Base-by-base conservation (phyloP, 2,329 filamentous ascomycete species). In the Cercospora berteroae region DNA sequence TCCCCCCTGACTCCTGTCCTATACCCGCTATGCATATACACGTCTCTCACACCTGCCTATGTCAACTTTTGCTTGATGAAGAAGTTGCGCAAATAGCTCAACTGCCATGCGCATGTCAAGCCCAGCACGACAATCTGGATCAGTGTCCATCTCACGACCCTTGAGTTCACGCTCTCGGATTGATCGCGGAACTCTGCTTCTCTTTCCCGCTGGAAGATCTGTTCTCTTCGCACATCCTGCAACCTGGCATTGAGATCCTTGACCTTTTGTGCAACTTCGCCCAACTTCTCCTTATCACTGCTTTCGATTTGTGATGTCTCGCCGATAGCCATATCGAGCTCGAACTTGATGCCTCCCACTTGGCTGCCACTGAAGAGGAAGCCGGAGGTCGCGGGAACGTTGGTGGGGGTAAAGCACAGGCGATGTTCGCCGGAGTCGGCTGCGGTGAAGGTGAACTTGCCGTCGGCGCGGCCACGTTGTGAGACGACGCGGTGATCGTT, bases 61-160 rank as follows among this genome's bases (percentile, higher is more conserved):
- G 95, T 98, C 79, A 99, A 89, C 87, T 99, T 99, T 85, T 98
- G 94, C 87, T 99, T 99, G 85, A 99, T 99, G 84, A 99, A 99
- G 87, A 99, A 99, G 57, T 92, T 91, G 74, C 95, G 88, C 75
- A 99, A 86, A 82, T 99, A 94, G 63, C 93, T 96, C 57, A 99
- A 85, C 81, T 99, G 95, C 95, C 95, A 99, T 69, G 93, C 92
- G 82, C 95, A 99, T 36, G 95, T 97, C 65, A 90, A 85, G 64
- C 89, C 92, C 63, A 99, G 85, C 42, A 98, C 88, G 62, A 89
- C 86, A 68, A 98, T 83, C 81, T 99, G 95, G 73, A 98, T 90
- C 72, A 97, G 77, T 73, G 95, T 94, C 94, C 95, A 99, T 74
- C 93, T 89, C 60, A 98, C 89, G 71, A 98, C 94, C 76, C 94